Conservation (phyloP, 2,329 filamentous ascomycete genomes). For the Aspergillus thermomutatus region DNA sequence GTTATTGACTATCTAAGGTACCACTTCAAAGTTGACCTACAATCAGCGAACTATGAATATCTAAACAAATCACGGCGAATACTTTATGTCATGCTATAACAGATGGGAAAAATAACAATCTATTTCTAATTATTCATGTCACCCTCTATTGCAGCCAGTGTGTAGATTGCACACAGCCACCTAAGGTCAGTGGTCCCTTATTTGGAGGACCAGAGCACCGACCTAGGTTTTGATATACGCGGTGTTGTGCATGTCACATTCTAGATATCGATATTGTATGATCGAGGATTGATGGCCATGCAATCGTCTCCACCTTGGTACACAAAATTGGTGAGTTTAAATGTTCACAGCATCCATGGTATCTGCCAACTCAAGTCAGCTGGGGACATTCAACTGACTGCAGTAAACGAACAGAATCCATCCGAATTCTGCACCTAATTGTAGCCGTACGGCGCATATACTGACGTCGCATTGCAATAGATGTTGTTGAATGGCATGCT, state of each 20-base stretch:
- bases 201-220: constrained; percentile 41
- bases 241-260: constrained; percentile 49
- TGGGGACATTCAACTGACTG: neutral
- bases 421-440: constrained; percentile 60
- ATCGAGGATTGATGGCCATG: constrained; percentile 60
- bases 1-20: too few relatives aligned
- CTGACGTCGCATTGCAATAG: constrained; percentile 49
- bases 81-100: too few relatives aligned
- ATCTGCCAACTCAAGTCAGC: constrained; percentile 25
- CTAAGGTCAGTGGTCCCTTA: too few relatives aligned
- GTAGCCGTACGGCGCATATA: constrained; percentile 48
- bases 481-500: constrained; percentile 53
- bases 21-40: too few relatives aligned
- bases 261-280: constrained; percentile 54
- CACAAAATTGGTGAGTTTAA: constrained; percentile 46
- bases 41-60: too few relatives aligned
- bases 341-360: constrained; percentile 55
- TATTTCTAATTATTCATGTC: too few relatives aligned
- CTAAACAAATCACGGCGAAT: too few relatives aligned
- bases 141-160: too few relatives aligned
- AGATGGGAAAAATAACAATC: too few relatives aligned
- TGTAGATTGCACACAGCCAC: too few relatives aligned
- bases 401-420: constrained; percentile 42
- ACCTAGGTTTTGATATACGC: constrained; percentile 59
- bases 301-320: constrained; percentile 62